Base-by-base conservation (phyloP, 495 filamentous ascomycete genomes). In the Talaromyces wortmannii region DNA sequence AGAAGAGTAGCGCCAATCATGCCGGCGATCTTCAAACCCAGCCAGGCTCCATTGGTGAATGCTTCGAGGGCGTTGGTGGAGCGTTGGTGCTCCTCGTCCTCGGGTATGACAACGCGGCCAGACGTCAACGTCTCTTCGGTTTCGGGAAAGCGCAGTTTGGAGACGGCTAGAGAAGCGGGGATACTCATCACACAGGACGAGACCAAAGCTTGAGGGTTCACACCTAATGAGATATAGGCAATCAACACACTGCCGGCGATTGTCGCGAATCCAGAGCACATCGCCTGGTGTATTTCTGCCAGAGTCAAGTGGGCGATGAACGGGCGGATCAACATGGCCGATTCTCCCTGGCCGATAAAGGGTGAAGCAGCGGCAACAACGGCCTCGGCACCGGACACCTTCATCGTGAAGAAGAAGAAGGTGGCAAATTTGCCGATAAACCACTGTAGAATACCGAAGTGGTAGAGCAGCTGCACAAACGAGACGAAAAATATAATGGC, bases 401-500 rank as follows among this genome's bases (percentile, higher is more conserved):
- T 77, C 78, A 96, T 84, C 45, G 70, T 76, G 87, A 89, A 95
- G 80, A 92, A 94, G 80, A 96, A 95, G 69, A 95, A 89, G 48
- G 83, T 76, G 58, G 91, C 90, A 59, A 92, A 89, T 60, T 96
- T 96, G 31, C 68, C 69, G 59, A 96, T 81, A 67, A 88, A 86
- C 91, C 91, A 96, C 72, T 95, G 91, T 18, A 96, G 73, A 44
- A 89, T 70, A 5, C 84, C 85, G 62, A 78, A 74, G 73, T 94
- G 85, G 73, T 88, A 95, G 12, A 90, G 67, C 18, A 95, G 77
- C 67, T 95, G 88, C 16, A 95, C 87, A 6, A 96, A 72, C 5
- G 91, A 80, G 50, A 96, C 83, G 77, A 96, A 96, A 80, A 96
- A 96, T 65, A 95, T 87, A 66, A 96, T 92, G 47, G 91, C 83